A percentile compares a stretch with the other conserved stretches of the same genome.
Conservation (phyloP, 2,329 filamentous ascomycete species). For the Diplodia mutila region DNA sequence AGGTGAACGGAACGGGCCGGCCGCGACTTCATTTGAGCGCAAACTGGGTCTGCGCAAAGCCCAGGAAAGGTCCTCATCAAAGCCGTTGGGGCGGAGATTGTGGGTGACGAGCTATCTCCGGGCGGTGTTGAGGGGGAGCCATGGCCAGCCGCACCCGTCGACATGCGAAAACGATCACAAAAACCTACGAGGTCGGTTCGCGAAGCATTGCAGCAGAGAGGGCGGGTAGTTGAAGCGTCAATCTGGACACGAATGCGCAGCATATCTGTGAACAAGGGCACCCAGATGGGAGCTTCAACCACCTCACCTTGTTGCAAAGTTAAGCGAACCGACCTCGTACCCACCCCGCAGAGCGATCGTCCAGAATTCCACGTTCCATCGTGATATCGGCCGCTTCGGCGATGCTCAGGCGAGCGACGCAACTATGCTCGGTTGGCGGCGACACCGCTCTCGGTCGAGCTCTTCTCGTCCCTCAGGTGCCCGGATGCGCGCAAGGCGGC, state of each 20-base stretch:
- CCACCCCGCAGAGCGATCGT: not conserved
- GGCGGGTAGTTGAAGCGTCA: too few relatives aligned
- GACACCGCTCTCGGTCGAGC: not conserved
- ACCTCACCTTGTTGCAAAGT: too few relatives aligned
- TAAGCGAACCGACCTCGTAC: too few relatives aligned
- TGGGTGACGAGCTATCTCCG: constrained; percentile 1
- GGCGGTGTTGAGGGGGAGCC: not conserved
- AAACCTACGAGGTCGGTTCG: too few relatives aligned
- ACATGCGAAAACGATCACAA: not conserved
- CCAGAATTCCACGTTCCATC: not conserved
- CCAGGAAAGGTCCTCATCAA: not conserved
- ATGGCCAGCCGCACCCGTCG: not conserved
- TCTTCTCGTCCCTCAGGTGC: constrained; percentile 27
- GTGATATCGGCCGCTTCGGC: too few relatives aligned
- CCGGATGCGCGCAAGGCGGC: constrained; percentile 30
- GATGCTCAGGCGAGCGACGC: too few relatives aligned
- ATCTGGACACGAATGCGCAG: too few relatives aligned
- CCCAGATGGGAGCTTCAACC: too few relatives aligned
- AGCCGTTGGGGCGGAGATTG: not conserved
- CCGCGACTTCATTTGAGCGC: not conserved
- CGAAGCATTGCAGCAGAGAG: too few relatives aligned
- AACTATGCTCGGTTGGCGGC: not conserved
- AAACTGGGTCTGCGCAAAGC: not conserved
- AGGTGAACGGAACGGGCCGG: constrained; percentile 11
- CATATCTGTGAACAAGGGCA: too few relatives aligned